These are phyloP conservation scores for Sarocladium brachiariae DNA, from an alignment of 2,329 filamentous ascomycete genomes.

Conservation along the genomic window DNA sequence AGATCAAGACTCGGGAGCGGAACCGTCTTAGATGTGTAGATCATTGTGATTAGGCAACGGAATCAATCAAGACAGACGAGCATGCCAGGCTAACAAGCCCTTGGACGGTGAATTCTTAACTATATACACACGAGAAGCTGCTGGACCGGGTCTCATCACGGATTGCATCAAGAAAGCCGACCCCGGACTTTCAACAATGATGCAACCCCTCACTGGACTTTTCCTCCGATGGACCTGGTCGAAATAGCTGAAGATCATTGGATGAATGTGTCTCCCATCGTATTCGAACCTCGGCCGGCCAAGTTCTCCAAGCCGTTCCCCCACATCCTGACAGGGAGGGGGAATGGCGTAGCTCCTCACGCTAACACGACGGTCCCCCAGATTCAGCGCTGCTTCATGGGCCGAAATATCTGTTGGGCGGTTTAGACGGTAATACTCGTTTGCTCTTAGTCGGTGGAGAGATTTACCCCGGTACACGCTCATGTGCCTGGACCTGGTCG, in stretches of 20 bases:
- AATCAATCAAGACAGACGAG: neutral
- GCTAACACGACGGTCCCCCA: neutral
- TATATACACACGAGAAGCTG: no score
- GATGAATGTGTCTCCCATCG: neutral
- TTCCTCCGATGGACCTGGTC: no score
- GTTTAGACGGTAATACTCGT: no score
- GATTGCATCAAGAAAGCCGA: neutral
- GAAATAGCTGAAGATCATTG: neutral
- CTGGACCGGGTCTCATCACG: no score
- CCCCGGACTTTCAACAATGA: no score
- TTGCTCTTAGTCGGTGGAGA: no score
- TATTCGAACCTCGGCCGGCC: slow-evolving; percentile 2
- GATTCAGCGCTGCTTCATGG: neutral
- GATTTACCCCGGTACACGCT: no score
- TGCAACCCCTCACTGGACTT: no score
- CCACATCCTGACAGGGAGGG: neutral
- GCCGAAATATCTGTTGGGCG: no score
- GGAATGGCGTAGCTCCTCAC: neutral
- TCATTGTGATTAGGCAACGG: neutral
- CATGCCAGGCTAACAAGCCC: no score
- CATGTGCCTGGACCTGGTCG: no score
- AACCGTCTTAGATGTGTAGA: slow-evolving; percentile 12
- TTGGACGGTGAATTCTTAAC: neutral
- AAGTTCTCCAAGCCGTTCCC: neutral
- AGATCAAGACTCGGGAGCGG: slow-evolving; percentile 34